phyloP scores from a whole-genome alignment of 345 rosid genomes.

The Alliaria petiolata region DNA sequence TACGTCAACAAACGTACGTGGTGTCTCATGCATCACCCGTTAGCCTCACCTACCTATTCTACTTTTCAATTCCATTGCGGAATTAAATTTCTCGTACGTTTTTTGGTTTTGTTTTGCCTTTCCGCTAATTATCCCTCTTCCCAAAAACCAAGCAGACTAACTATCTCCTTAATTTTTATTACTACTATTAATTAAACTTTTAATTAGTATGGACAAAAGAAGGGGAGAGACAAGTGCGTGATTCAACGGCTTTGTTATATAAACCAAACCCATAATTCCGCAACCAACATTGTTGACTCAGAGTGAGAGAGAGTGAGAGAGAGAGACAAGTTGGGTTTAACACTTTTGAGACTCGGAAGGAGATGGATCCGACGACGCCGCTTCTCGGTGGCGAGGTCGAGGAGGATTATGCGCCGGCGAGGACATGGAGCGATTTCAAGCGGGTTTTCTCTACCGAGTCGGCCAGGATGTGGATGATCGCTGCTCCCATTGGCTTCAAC shows the following conservation, averaged over 20 bases:
- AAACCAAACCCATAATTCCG: slow-evolving; percentile 13
- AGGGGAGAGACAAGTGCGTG: slow-evolving; percentile 15
- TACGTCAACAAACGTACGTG: too few relatives aligned
- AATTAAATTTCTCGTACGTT: too few relatives aligned
- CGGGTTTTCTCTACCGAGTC: slow-evolving; percentile 46
- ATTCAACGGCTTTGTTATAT: slow-evolving; percentile 30
- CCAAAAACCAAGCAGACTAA: too few relatives aligned
- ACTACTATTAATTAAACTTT: too few relatives aligned
- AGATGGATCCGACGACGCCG: slow-evolving; percentile 52
- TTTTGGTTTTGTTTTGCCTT: too few relatives aligned
- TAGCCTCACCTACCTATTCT: too few relatives aligned
- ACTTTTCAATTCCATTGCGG: too few relatives aligned
- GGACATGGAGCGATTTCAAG: slow-evolving; percentile 38
- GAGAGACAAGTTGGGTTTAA: background rate
- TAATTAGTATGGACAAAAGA: background rate
- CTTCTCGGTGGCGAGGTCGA: slow-evolving; percentile 24
- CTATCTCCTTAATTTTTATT: too few relatives aligned
- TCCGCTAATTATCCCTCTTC: too few relatives aligned
- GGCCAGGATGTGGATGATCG: slow-evolving; percentile 60
- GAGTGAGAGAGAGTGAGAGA: background rate
- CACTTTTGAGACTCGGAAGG: background rate
- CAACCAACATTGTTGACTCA: slow-evolving; percentile 18
- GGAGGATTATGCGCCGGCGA: slow-evolving; percentile 49
- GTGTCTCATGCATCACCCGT: too few relatives aligned
- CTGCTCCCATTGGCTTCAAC: slow-evolving; percentile 49